Conservation (phyloP, 2,329 filamentous ascomycete species). For the Endoconidiophora polonica region DNA sequence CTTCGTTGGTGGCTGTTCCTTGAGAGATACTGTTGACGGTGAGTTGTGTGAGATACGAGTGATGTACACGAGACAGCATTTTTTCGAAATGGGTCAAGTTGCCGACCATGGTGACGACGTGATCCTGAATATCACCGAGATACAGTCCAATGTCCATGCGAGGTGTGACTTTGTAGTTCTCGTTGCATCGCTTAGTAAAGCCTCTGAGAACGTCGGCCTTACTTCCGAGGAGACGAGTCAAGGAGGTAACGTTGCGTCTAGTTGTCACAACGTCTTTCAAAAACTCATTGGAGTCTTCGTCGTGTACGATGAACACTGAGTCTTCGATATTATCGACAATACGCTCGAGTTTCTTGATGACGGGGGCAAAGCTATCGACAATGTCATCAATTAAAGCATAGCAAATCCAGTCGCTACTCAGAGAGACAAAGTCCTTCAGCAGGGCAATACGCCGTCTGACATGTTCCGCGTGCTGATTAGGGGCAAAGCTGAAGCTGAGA, state of each 20-base stretch:
- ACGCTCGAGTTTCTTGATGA: slow-evolving; percentile 70
- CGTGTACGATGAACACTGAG: slow-evolving; percentile 78
- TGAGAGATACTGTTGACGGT: slow-evolving; percentile 81
- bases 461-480: slow-evolving; percentile 72
- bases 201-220: slow-evolving; percentile 98
- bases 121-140: slow-evolving; percentile 92
- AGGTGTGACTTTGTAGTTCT: slow-evolving; percentile 87
- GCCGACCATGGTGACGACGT: slow-evolving; percentile 98
- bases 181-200: slow-evolving; percentile 97
- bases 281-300: slow-evolving; percentile 77
- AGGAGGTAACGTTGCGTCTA: slow-evolving; percentile 84
- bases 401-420: slow-evolving; percentile 97
- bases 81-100: slow-evolving; percentile 94
- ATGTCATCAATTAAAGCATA: slow-evolving; percentile 98
- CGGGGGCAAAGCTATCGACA: slow-evolving; percentile 84
- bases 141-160: slow-evolving; percentile 95
- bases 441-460: slow-evolving; percentile 84
- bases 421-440: slow-evolving; percentile 82
- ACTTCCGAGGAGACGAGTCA: slow-evolving; percentile 83
- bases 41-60: slow-evolving; percentile 90
- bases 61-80: slow-evolving; percentile 84
- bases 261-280: slow-evolving; percentile 76
- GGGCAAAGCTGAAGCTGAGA: slow-evolving; percentile 82
- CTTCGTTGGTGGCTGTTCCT: slow-evolving; percentile 74
- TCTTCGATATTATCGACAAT: slow-evolving; percentile 92